Evolutionary conservation across 805 yeast genomes (phyloP).

Genomic region (Candida sonorensis): DNA sequence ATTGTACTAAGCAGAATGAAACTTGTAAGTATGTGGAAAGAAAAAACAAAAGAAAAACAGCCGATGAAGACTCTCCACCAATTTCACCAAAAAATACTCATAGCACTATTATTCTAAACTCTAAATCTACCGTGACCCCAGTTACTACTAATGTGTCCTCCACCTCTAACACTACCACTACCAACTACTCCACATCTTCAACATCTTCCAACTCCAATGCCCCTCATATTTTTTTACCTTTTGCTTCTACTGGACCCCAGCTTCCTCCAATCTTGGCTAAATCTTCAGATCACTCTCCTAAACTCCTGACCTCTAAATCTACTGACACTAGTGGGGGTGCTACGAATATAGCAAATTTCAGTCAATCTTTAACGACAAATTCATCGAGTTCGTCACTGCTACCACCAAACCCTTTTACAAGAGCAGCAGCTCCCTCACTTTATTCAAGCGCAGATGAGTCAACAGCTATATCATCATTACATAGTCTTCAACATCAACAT

Average conservation of each 20-base stretch:
- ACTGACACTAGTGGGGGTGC: no score
- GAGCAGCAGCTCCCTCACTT: background rate
- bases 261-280: slow-evolving; percentile 1
- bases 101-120: no score
- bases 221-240: slow-evolving; percentile 2
- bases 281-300: background rate
- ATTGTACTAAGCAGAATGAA: slow-evolving; percentile 33
- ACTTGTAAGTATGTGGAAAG: slow-evolving; percentile 37
- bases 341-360: no score
- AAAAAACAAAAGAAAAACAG: slow-evolving; percentile 21
- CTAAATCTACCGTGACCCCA: no score
- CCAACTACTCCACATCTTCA: background rate
- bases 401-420: slow-evolving; percentile 2
- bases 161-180: slow-evolving; percentile 14
- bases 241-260: slow-evolving; percentile 2
- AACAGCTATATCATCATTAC: slow-evolving; percentile 10
- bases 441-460: slow-evolving; percentile 9
- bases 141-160: background rate
- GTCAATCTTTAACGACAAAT: no score
- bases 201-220: background rate
- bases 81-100: background rate
- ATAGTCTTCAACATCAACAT: slow-evolving; percentile 10
- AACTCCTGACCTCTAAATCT: background rate
- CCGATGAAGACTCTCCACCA: slow-evolving; percentile 10
- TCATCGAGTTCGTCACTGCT: background rate